Conservation (phyloP, 2,329 filamentous ascomycete genomes). For the Tolypocladium ophioglossoides region DNA sequence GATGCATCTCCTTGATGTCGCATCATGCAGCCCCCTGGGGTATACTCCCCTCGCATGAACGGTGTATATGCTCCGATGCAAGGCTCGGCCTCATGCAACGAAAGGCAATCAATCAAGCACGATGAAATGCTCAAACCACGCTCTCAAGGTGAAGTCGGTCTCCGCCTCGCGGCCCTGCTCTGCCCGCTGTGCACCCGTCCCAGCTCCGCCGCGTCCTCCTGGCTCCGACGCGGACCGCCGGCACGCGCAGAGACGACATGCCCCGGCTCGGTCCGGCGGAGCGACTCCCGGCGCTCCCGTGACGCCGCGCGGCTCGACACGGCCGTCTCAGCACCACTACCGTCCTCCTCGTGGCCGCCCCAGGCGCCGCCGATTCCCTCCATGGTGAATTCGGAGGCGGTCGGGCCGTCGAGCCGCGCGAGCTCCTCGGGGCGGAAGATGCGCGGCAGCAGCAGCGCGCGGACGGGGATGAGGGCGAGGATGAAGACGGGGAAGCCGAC, state of each 20-base stretch:
- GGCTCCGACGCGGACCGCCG: slow-evolving; percentile 18
- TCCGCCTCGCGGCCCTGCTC: slow-evolving; percentile 18
- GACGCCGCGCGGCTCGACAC: slow-evolving; percentile 5
- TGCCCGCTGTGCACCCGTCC: slow-evolving; percentile 17
- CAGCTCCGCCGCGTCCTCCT: slow-evolving; percentile 24
- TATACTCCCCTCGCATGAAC: background rate
- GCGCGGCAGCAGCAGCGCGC: slow-evolving; percentile 52
- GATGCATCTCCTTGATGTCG: background rate
- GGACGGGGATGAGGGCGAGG: slow-evolving; percentile 54
- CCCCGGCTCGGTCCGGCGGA: slow-evolving; percentile 3
- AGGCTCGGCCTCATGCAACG: background rate
- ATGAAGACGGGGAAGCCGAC: slow-evolving; percentile 74
- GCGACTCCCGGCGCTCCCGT: slow-evolving; percentile 1
- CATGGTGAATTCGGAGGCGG: slow-evolving; percentile 66
- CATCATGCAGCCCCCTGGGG: background rate
- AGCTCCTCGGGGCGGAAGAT: slow-evolving; percentile 53
- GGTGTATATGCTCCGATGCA: background rate
- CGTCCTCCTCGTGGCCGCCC: slow-evolving; percentile 22
- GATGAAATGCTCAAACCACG: background rate
- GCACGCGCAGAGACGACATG: slow-evolving; percentile 17
- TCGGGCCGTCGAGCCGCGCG: slow-evolving; percentile 56
- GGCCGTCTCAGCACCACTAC: slow-evolving; percentile 9
- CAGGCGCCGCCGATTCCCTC: slow-evolving; percentile 60
- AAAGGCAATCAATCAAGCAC: background rate
- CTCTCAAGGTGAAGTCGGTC: background rate